Percentiles rank a stretch among this genome's conserved stretches.
These are phyloP conservation scores for Coleophoma cylindrospora DNA, from an alignment of 2,329 filamentous ascomycete species.

Conservation along the genomic window DNA sequence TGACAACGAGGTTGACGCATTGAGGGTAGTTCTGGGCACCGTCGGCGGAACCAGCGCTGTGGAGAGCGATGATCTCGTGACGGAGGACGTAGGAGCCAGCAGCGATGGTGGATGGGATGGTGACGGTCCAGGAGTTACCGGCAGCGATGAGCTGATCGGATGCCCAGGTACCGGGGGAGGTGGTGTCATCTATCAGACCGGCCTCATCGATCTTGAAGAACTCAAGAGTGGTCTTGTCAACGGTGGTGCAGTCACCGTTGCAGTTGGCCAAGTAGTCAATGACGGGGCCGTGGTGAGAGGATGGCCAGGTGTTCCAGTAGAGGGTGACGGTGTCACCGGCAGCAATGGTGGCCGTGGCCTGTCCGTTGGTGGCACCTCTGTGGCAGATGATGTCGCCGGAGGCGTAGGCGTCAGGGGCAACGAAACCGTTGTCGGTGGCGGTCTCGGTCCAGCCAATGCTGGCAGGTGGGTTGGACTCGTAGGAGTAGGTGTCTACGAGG, in stretches of 20 bases:
- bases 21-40: conserved; percentile 44
- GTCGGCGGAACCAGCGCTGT: conserved; percentile 27
- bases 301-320: conserved; percentile 59
- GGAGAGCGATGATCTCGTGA: conserved; percentile 20
- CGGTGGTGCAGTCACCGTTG: conserved; percentile 29
- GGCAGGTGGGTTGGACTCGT: conserved; percentile 26
- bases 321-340: conserved; percentile 53
- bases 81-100: conserved; percentile 41
- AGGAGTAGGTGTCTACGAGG: conserved; percentile 17
- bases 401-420: conserved; percentile 38
- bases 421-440: conserved; percentile 43
- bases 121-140: conserved; percentile 46
- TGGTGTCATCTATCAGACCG: conserved; percentile 27
- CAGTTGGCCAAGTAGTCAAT: conserved; percentile 19
- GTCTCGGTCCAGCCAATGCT: conserved; percentile 47
- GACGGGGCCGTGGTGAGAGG: conserved; percentile 41
- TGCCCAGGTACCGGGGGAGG: conserved; percentile 32
- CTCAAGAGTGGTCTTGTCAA: conserved; percentile 30
- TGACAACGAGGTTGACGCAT: conserved; percentile 44
- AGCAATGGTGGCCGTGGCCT: conserved; percentile 43
- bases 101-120: conserved; percentile 35
- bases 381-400: conserved; percentile 54
- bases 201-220: conserved; percentile 40
- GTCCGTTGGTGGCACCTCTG: conserved; percentile 42
- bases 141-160: conserved; percentile 42